Base-by-base conservation (phyloP, 1,284 basidiomycete species). In the Somion occarium region DNA sequence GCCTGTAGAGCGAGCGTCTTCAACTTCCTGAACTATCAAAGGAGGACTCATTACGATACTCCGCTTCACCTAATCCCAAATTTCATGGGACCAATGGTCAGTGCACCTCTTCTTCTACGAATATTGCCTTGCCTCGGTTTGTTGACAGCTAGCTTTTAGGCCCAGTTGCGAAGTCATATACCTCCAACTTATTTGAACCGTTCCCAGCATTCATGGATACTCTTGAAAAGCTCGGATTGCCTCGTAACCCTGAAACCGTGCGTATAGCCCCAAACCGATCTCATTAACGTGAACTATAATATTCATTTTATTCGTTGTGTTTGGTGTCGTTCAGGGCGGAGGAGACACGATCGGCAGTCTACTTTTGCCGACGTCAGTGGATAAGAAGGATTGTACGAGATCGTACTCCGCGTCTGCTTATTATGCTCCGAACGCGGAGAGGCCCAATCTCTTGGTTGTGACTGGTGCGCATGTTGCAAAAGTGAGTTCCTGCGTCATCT, bases 81-180 rank as follows among this genome's bases (percentile, higher is more conserved):
- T 49, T 38, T 25, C 55, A 54, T 42, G 55, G 55, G 4, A 38
- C 22, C 15, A 19, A 51, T 27, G 53, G 53, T 54, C n/a, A 41
- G 53, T 45, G 12, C 18, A 15, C 3, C n/a, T n/a, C 5, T 19
- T 23, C 23, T 18, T 13, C 24, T 34, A 15, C 27, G 12, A 5
- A n/a, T n/a, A n/a, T n/a, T n/a, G n/a, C n/a, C n/a, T n/a, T n/a
- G n/a, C n/a, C n/a, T n/a, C n/a, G n/a, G n/a, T n/a, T n/a, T n/a
- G n/a, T n/a, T n/a, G n/a, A n/a, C n/a, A n/a, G n/a, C n/a, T n/a
- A n/a, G n/a, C n/a, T n/a, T n/a, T n/a, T 46, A 52, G 56, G 56
- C 23, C 56, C 56, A n/a, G 51, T 57, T 42, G 26, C 41, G n/a
- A 53, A 53, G 34, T 53, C 51, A 5, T 57, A 42, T 46, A 27